These are phyloP conservation scores for Coemansia sp. DNA, from an alignment of 192 early-diverging fungal species.

Conservation along the genomic window DNA sequence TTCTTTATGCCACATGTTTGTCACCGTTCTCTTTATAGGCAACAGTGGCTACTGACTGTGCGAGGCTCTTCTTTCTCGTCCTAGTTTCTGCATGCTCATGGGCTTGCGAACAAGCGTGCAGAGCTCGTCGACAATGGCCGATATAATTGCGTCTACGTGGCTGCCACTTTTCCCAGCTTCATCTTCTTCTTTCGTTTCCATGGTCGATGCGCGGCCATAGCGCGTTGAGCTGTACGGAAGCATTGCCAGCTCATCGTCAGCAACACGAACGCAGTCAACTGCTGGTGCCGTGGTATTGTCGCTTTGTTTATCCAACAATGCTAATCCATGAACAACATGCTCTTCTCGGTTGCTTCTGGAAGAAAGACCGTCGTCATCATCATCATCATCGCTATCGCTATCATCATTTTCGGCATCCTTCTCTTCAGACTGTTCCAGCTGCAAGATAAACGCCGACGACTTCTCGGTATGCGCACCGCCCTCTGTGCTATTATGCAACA, in stretches of 20 bases:
- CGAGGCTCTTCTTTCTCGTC: background rate
- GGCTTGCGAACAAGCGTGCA: background rate
- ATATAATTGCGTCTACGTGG: background rate
- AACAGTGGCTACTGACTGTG: too few species aligned
- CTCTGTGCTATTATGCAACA: background rate
- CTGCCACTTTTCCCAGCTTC: too few species aligned
- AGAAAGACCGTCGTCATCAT: too few species aligned
- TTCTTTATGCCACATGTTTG: background rate
- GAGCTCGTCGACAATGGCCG: constrained; percentile 4
- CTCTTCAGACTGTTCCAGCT: background rate
- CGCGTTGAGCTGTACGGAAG: constrained; percentile 4
- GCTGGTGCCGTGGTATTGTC: background rate
- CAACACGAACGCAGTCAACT: background rate
- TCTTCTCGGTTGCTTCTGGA: too few species aligned
- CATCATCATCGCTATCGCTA: background rate
- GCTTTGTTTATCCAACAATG: too few species aligned
- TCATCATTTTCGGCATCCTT: background rate
- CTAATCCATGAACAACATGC: too few species aligned
- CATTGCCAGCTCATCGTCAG: background rate
- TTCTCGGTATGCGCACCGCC: background rate
- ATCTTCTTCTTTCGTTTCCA: background rate
- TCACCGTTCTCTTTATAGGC: too few species aligned
- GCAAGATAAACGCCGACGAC: background rate
- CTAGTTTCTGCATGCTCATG: background rate
- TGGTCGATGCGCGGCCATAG: background rate